phyloP scores from a whole-genome alignment of 371 early-diverging fungal species.

The Mortierella sp. region DNA sequence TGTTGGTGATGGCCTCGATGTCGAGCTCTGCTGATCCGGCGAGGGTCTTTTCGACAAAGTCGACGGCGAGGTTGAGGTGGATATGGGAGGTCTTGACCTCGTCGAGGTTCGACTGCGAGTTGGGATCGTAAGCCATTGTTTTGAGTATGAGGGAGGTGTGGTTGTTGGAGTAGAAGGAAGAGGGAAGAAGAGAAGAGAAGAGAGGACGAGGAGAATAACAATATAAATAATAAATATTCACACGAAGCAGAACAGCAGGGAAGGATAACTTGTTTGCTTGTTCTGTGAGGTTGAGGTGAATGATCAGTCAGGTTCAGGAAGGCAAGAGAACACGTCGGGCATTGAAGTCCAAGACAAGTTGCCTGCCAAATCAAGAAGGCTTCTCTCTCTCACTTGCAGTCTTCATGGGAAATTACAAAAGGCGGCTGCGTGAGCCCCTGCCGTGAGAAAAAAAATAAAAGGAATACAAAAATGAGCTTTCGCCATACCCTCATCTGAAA shows the following conservation, averaged over 20 bases:
- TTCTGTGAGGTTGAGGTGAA: too few relatives aligned
- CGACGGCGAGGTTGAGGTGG: conserved; percentile 82
- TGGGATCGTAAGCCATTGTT: conserved; percentile 79
- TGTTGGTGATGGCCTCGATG: conserved; percentile 64
- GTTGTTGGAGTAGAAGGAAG: not conserved
- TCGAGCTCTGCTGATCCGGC: conserved; percentile 77
- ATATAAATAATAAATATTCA: not conserved
- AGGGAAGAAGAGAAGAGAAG: not conserved
- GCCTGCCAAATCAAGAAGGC: conserved; percentile 17
- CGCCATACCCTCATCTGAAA: too few relatives aligned
- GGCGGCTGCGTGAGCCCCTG: too few relatives aligned
- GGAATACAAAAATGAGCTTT: too few relatives aligned
- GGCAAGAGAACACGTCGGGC: not conserved
- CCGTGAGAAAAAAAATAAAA: too few relatives aligned
- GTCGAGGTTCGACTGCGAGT: conserved; percentile 86
- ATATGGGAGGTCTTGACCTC: conserved; percentile 81
- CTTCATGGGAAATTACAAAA: not conserved
- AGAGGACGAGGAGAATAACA: not conserved
- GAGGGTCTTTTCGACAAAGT: conserved; percentile 82
- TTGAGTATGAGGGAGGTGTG: not conserved
- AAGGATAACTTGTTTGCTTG: not conserved
- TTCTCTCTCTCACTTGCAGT: not conserved
- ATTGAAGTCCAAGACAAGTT: not conserved
- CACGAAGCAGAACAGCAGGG: not conserved
- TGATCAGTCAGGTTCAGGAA: not conserved